Base-by-base conservation (phyloP, 2,329 filamentous ascomycete species). In the Stachybotrys chlorohalonatus region DNA sequence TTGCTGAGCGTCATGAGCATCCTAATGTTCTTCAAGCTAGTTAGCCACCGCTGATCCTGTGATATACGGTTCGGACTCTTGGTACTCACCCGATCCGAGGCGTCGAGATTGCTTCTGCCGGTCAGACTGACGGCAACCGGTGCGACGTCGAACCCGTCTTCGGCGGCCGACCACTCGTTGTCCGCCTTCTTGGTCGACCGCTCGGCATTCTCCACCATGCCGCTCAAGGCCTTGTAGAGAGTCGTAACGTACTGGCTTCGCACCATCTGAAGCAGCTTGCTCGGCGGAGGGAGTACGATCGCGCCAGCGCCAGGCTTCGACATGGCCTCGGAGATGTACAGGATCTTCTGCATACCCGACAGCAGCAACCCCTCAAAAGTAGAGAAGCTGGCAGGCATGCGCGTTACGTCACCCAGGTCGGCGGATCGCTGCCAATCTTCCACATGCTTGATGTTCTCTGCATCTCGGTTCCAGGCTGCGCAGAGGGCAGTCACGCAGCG, bases 191-290 rank as follows among this genome's bases (percentile, higher is more conserved):
- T 82, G 13, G 84, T 70, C 3, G 85, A 81, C 55, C 84, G 84
- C 71, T 97, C 91, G 3, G 94, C 93, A 69, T 96, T 97, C 71
- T 97, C 94, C 1, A 99, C 91, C 84, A 99, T 93, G 24, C 93
- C 94, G 63, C 90, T 95, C 45, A 99, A 74, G 7, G 90, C 90
- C 69, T 95, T 95, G 72, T 97, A 97, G 48, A 99, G 75, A 55
- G 92, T 96, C 7, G 87, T 91, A 15, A 96, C 91, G 65, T 99
- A 99, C 66, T 95, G 90, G 59, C 85, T 87, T 59, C 92, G 83
- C 15, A 97, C 90, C 82, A 92, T 90, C 68, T 95, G 89, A 48
- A 97, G 76, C 48, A 96, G 75, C 69, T 97, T 99, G 7, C 86
- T 79, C 42, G 90, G 86, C 6, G 94, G 95, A 16, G 93, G 87